Conservation (phyloP, 192 early-diverging fungal genomes). For the Mortierella hygrophila region DNA sequence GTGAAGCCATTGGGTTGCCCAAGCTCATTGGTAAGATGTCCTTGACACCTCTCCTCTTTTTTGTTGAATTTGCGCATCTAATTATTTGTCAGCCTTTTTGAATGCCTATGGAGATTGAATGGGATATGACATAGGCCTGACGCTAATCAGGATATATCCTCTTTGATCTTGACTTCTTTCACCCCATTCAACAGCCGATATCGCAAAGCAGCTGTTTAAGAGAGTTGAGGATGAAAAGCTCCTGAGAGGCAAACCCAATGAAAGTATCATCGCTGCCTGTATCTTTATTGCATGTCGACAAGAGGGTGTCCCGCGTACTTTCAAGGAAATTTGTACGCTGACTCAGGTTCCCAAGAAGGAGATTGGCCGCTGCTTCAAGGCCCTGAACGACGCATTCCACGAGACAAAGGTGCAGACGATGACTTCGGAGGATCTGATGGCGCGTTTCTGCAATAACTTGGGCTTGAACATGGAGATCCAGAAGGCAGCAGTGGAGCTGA, state of each 20-base stretch:
- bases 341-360: constrained; percentile 95
- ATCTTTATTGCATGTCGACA: constrained; percentile 95
- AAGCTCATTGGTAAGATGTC: constrained; percentile 65
- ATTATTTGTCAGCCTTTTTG: not conserved
- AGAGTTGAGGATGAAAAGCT: constrained; percentile 86
- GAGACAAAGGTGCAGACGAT: constrained; percentile 72
- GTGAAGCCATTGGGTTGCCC: constrained; percentile 83
- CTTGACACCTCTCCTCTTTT: not conserved
- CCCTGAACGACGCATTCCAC: constrained; percentile 66
- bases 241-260: constrained; percentile 83
- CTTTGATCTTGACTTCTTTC: not conserved
- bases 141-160: not conserved
- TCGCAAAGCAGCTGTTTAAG: constrained; percentile 92
- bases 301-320: constrained; percentile 86
- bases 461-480: constrained; percentile 75
- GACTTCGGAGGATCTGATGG: constrained; percentile 81
- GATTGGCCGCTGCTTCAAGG: constrained; percentile 88
- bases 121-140: not conserved
- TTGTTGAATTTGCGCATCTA: not conserved
- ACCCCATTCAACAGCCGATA: constrained; percentile 56
- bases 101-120: not conserved
- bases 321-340: constrained; percentile 92
- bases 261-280: constrained; percentile 90
- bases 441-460: constrained; percentile 86
- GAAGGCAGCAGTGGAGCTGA: constrained; percentile 78